Conservation (phyloP, 202 grass and related monocot genomes). For the Setaria viridis region DNA sequence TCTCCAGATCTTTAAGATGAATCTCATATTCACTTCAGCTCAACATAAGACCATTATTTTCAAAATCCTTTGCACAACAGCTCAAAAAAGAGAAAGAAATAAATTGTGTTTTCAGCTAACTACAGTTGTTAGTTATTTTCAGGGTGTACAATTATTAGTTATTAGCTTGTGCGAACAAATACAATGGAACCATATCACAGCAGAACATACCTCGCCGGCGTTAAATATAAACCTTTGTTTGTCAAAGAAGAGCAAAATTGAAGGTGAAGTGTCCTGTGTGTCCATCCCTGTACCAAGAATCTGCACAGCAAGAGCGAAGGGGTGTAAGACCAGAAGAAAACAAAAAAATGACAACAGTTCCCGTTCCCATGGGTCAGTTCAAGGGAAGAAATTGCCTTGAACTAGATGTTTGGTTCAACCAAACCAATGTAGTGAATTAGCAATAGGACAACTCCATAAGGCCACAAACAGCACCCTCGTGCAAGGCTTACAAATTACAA, state of each 20-base stretch:
- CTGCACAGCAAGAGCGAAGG: conserved; percentile 47
- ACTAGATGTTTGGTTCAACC: neutral
- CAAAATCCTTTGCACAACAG: neutral
- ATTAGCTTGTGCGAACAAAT: conserved; percentile 32
- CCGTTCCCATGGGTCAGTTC: neutral
- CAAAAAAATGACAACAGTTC: neutral
- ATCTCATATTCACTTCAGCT: conserved; percentile 10
- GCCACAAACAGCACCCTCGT: neutral
- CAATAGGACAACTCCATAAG: neutral
- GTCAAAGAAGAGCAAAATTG: conserved; percentile 95
- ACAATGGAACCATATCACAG: neutral
- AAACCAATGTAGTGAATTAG: neutral
- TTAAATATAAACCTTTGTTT: conserved; percentile 95
- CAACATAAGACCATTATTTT: conserved; percentile 14
- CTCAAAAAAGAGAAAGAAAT: neutral
- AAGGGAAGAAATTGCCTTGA: neutral
- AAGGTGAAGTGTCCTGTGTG: conserved; percentile 93
- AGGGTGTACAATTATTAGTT: neutral
- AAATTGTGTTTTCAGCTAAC: conserved; percentile 22
- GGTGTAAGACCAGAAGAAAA: conserved; percentile 1
- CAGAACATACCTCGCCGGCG: conserved; percentile 81
- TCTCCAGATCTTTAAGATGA: neutral
- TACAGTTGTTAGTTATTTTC: neutral
- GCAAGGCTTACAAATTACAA: neutral
- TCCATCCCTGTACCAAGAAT: conserved; percentile 98